Percentiles rank a stretch among this genome's conserved stretches.
These are phyloP conservation scores for Ceratocystiopsis minuta DNA, from an alignment of 2,329 filamentous ascomycete genomes.

Conservation along the genomic window DNA sequence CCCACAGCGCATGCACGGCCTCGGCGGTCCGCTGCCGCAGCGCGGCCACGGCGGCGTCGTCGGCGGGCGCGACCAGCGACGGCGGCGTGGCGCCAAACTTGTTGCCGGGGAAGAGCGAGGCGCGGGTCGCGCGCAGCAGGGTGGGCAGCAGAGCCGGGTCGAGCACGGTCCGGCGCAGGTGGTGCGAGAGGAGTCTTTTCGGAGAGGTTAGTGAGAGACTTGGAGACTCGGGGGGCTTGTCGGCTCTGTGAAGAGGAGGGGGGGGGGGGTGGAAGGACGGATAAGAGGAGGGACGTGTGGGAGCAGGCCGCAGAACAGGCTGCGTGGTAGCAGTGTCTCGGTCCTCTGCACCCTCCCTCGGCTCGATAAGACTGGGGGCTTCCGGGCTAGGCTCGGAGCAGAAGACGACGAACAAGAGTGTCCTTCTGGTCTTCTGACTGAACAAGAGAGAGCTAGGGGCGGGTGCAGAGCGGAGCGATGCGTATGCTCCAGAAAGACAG, in stretches of 20 bases:
- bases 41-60: slow-evolving; percentile 37
- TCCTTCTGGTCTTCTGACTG: background rate
- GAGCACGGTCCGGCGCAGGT: slow-evolving; percentile 37
- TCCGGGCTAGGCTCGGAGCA: background rate
- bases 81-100: slow-evolving; percentile 39
- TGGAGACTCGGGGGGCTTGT: slow-evolving; percentile 1
- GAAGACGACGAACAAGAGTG: background rate
- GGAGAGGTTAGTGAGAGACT: background rate
- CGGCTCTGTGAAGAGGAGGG: slow-evolving; percentile 1
- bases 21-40: slow-evolving; percentile 28
- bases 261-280: background rate
- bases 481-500: too few relatives aligned
- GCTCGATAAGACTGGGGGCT: too few relatives aligned
- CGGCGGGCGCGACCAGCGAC: slow-evolving; percentile 39
- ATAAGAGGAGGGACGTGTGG: background rate
- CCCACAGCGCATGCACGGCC: slow-evolving; percentile 4
- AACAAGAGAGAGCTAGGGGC: too few relatives aligned
- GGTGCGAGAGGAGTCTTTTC: slow-evolving; percentile 39
- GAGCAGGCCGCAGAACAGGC: too few relatives aligned
- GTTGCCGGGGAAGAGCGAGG: slow-evolving; percentile 75
- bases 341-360: too few relatives aligned
- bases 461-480: too few relatives aligned
- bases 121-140: slow-evolving; percentile 53
- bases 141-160: slow-evolving; percentile 46
- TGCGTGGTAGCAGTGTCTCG: too few relatives aligned